Evolutionary conservation across 2,329 filamentous ascomycete species (phyloP), one percentile per base, ranked within the genome.

Genomic region (Microdochium nivale): DNA sequence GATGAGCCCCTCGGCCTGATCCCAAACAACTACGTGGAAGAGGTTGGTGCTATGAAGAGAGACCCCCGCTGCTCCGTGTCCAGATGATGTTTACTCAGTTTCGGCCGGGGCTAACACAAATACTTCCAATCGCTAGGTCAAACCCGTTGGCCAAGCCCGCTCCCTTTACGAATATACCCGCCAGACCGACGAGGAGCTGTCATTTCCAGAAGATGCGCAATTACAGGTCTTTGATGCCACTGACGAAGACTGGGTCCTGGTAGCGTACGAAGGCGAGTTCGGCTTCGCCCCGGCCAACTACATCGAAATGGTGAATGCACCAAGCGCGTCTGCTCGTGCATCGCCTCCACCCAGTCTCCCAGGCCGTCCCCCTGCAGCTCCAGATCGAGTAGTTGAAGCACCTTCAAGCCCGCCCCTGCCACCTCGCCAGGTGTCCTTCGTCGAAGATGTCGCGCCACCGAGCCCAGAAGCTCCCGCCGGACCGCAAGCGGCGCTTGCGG

Each of bases 161-260:
- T 89, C 94, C n/a, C 80, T 97, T n/a, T 99, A 92, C 74, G 94
- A 99, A 68, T 99, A 99, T 68, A 88, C 88, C 49, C 83, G 92
- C 61, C 94, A 99, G 72, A 99, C 94, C 24, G 94, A 99, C 65
- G 94, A 99, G 70, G 94, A 99, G 70, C 77, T 99, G 10, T 97
- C 92, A 24, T 97, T 99, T 66, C 81, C 88, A 48, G 94, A 99
- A 73, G 91, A 96, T 65, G 84, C 87, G 40, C 71, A 82, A 46
- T 78, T 99, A 48, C 76, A 87, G 54, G 88, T 99, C 48, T 97
- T 88, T 70, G 94, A 99, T 68, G 85, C 79, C 10, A 87, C 90
- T 4, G 94, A 99, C 67, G 89, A 90, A 14, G 94, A 99, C 70
- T 99, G 94, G 94, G 96, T 94, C 56, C 75, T 99, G 49, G 92